Percentiles rank a stretch among this genome's conserved stretches.
Evolutionary conservation across 1,284 basidiomycete genomes (phyloP).

Genomic region (Fistulina hepatica): DNA sequence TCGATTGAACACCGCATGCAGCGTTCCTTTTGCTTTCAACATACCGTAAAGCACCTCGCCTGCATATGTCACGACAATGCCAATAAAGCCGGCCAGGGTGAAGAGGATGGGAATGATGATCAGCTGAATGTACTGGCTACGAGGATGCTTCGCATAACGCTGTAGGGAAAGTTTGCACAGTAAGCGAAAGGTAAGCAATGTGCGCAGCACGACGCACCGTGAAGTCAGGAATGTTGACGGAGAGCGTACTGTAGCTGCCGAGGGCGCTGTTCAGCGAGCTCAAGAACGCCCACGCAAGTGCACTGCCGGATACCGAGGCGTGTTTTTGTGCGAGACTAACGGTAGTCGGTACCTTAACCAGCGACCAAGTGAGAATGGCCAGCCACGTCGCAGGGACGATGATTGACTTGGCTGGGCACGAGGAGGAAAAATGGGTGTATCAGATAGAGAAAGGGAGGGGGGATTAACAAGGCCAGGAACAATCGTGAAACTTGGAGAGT

Average conservation of each 20-base stretch:
- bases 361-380: conserved; percentile 65
- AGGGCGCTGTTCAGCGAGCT: conserved; percentile 58
- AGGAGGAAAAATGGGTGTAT: too few species aligned
- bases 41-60: conserved; percentile 51
- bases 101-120: conserved; percentile 61
- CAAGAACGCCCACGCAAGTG: conserved; percentile 63
- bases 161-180: conserved; percentile 68
- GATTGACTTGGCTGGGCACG: conserved; percentile 52
- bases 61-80: conserved; percentile 62
- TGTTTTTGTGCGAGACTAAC: conserved; percentile 39
- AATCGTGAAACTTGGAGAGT: too few species aligned
- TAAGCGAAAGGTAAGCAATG: conserved; percentile 60
- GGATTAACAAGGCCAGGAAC: too few species aligned
- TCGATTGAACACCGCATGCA: too few species aligned
- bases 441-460: too few species aligned
- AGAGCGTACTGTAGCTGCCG: conserved; percentile 51
- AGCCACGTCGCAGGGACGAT: conserved; percentile 60
- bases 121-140: conserved; percentile 58
- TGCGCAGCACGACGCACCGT: conserved; percentile 41
- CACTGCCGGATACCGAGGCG: conserved; percentile 35
- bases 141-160: conserved; percentile 7
- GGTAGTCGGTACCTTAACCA: conserved; percentile 50
- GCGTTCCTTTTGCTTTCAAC: too few species aligned
- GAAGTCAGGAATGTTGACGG: conserved; percentile 66
- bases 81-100: conserved; percentile 39